These are phyloP conservation scores for Daldinia sp. DNA, from an alignment of 2,329 filamentous ascomycete species.

Conservation along the genomic window DNA sequence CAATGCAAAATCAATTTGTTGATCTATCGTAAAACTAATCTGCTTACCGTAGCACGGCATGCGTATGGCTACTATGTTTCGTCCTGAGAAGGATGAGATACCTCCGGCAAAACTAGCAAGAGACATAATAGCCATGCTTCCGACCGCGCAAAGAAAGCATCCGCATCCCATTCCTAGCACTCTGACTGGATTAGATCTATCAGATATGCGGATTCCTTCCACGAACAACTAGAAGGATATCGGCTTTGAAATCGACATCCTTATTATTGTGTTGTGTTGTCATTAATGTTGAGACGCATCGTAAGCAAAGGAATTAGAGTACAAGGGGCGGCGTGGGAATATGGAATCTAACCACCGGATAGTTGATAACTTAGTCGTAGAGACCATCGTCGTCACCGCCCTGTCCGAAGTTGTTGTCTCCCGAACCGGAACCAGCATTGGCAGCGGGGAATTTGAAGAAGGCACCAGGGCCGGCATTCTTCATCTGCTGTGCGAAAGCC, in stretches of 20 bases:
- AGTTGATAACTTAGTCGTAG: constrained; percentile 75
- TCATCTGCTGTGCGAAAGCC: constrained; percentile 98
- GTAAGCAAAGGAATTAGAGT: constrained; percentile 55
- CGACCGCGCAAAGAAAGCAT: constrained; percentile 25
- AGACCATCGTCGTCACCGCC: constrained; percentile 95
- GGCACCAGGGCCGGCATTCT: constrained; percentile 92
- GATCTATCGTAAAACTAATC: constrained; percentile 45
- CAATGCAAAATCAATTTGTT: constrained; percentile 42
- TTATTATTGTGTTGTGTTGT: constrained; percentile 17
- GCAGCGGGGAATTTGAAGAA: constrained; percentile 92
- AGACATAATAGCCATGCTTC: constrained; percentile 17
- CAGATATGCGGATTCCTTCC: constrained; percentile 31
- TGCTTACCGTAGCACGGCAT: constrained; percentile 24
- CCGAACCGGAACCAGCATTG: constrained; percentile 68
- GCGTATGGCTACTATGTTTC: constrained; percentile 28
- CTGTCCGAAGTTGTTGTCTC: constrained; percentile 75
- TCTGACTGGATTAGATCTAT: constrained; percentile 36
- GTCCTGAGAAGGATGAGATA: constrained; percentile 12
- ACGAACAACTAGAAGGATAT: constrained; percentile 14
- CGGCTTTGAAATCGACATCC: constrained; percentile 8
- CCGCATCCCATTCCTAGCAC: constrained; percentile 25
- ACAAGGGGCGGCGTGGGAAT: constrained; percentile 46
- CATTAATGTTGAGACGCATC: constrained; percentile 48
- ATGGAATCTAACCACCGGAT: constrained; percentile 19
- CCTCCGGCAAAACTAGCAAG: constrained; percentile 8